These are phyloP conservation scores for Adansonia grandidieri DNA, from an alignment of 441 rosid genomes.

Conservation along the genomic window DNA sequence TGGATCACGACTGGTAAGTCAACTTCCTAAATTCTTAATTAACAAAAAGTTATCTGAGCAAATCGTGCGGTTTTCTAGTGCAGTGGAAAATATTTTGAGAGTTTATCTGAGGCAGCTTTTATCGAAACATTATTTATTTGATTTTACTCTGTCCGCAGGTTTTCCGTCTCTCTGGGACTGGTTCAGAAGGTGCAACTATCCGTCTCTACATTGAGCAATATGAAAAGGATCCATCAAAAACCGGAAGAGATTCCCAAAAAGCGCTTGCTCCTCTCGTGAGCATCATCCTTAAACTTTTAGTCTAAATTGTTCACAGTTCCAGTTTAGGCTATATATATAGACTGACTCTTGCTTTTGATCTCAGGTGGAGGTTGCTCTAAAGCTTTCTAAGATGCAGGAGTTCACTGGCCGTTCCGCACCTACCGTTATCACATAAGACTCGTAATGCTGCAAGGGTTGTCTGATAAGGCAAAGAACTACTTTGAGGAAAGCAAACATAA, in stretches of 20 bases:
- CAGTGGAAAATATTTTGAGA: neutral
- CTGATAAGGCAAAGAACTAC: neutral
- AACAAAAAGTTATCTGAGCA: neutral
- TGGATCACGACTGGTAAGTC: slow-evolving; percentile 89
- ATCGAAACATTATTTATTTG: neutral
- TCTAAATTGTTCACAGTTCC: neutral
- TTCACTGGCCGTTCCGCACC: slow-evolving; percentile 95
- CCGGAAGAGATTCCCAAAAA: slow-evolving; percentile 83
- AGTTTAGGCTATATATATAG: neutral
- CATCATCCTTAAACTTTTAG: slow-evolving; percentile 11
- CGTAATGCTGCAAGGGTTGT: neutral
- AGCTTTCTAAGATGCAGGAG: slow-evolving; percentile 88
- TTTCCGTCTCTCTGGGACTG: slow-evolving; percentile 98
- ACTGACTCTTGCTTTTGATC: slow-evolving; percentile 20
- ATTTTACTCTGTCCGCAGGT: slow-evolving; percentile 45
- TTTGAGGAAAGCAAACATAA: neutral
- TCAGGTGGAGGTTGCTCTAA: slow-evolving; percentile 91
- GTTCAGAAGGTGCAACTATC: slow-evolving; percentile 98
- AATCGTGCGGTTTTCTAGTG: neutral
- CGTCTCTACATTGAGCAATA: slow-evolving; percentile 95
- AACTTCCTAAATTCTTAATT: slow-evolving; percentile 3
- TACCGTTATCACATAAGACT: slow-evolving; percentile 76
- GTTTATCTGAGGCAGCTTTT: neutral
- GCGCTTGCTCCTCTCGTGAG: slow-evolving; percentile 92
- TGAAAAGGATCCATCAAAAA: slow-evolving; percentile 89